Base-by-base conservation (phyloP, 192 early-diverging fungal genomes). In the Piromyces sp. region DNA sequence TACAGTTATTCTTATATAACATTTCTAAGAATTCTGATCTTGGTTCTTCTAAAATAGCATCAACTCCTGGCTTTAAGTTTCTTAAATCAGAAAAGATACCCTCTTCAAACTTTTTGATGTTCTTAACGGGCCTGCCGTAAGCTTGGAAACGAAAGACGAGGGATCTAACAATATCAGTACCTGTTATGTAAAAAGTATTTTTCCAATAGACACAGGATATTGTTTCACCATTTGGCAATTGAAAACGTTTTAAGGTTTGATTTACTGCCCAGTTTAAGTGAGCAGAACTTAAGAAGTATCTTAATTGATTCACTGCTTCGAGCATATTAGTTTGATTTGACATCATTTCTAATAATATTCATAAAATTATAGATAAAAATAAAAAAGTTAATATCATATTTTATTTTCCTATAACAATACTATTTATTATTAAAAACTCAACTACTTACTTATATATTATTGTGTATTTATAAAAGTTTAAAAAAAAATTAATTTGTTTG, bases 71-170 rank as follows among this genome's bases (percentile, higher is more conserved):
- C 87, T 98, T 98, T 79, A 99, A 87, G 83, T 96, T 97, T 79
- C 97, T 86, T 82, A 99, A 87, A 84, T 99, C 97, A 79, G 93
- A 94, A 85, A 99, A 99, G 13, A 99, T 93, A 82, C 96, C 97
- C 86, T 99, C 97, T 86, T 99, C 96, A 86, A 99, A 98, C 89
- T 99, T 99, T 85, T 97, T 97, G 80, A 94, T 88, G 81, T 95
- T 95, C 68, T 86, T 87, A 26, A 98, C 94, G 19, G 95, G 95
- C 16, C 96, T 89, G 42, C 93, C 93, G 86, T 97, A 94, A 58
- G 91, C 93, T 81, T 96, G 92, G 84, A 99, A 98, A 30, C 97
- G 94, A 84, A 94, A 96, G 51, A 94, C 91, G 3, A 99, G 90
- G 0, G 93, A 92, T 30, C 95, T 89, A 30, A 98, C 95, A 84